Percentiles rank a stretch among this genome's conserved stretches.
Conservation (phyloP, 495 filamentous ascomycete species). For the Aspergillus homomorphus region DNA sequence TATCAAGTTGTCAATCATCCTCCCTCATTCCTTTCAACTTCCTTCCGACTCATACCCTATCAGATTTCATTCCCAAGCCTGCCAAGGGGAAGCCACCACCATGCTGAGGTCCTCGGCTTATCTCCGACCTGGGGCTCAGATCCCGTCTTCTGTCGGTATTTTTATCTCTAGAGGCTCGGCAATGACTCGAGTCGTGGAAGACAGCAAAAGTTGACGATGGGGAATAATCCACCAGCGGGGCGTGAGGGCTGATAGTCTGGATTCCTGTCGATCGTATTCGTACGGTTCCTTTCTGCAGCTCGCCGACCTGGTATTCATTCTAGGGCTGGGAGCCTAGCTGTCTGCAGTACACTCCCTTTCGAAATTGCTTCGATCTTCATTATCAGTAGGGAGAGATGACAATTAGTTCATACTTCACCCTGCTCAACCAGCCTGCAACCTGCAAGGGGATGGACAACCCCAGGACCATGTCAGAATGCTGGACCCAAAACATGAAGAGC, state of each 20-base stretch:
- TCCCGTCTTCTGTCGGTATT: not conserved
- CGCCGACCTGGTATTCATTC: not conserved
- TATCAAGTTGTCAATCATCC: conserved; percentile 4
- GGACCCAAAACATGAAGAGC: not conserved
- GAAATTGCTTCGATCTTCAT: not conserved
- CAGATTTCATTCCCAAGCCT: not conserved
- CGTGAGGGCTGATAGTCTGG: not conserved
- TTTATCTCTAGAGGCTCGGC: not conserved
- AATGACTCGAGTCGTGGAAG: not conserved
- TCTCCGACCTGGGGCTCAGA: not conserved
- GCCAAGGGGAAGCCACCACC: not conserved
- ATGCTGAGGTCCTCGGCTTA: not conserved
- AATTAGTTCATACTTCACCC: not conserved
- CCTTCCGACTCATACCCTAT: not conserved
- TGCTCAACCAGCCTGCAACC: not conserved
- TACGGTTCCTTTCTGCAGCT: not conserved
- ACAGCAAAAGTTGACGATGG: not conserved
- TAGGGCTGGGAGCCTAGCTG: too few species aligned
- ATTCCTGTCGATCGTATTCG: not conserved
- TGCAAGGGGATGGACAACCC: not conserved
- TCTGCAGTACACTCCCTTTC: not conserved
- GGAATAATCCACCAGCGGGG: not conserved
- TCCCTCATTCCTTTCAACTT: not conserved
- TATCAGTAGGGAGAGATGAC: not conserved
- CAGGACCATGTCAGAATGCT: not conserved